Percentiles rank a stretch among this genome's conserved stretches.
Evolutionary conservation across 176 grass and related monocot genomes (phyloP).

Genomic region (Musa troglodytarum): DNA sequence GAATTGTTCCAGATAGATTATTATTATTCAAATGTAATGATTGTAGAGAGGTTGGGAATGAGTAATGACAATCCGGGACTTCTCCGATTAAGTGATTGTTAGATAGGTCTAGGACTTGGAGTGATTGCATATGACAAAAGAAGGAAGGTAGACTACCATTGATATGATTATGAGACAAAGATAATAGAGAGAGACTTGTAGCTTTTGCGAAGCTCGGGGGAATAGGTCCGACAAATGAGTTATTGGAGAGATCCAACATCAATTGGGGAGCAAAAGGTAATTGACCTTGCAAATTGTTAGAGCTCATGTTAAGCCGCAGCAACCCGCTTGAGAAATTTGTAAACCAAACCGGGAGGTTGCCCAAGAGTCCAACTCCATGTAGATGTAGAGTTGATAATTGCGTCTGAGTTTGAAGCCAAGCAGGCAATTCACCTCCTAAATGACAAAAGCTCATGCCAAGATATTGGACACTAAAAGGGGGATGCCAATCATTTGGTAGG

Average conservation of each 20-base stretch:
- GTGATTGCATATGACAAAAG: neutral
- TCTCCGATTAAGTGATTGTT: neutral
- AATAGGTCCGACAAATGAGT: neutral
- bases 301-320: neutral
- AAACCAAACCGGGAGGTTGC: neutral
- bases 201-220: neutral
- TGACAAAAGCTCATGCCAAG: neutral
- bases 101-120: neutral
- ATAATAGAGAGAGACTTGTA: neutral
- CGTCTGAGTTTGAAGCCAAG: conserved; percentile 9
- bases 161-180: neutral
- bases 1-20: neutral
- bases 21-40: neutral
- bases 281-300: neutral
- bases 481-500: neutral
- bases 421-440: neutral
- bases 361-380: neutral
- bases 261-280: no score
- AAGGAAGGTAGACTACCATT: neutral
- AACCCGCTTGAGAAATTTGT: neutral
- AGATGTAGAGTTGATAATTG: neutral
- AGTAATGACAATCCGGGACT: conserved; percentile 3
- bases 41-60: neutral
- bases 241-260: neutral
- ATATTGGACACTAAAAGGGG: neutral